Conservation (phyloP, 306 rosid genomes). For the Sesbania bispinosa region DNA sequence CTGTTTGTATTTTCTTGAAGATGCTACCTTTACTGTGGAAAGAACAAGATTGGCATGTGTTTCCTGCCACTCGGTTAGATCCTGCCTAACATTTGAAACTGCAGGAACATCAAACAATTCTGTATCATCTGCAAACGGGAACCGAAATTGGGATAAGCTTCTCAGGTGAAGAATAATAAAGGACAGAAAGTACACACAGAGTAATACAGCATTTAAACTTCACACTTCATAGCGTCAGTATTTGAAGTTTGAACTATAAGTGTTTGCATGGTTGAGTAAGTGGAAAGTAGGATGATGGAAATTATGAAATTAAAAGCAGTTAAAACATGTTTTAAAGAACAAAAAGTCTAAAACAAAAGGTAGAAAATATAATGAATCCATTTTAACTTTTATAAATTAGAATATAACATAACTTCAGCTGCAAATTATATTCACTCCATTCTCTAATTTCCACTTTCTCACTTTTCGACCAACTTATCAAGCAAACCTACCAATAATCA, state of each 20-base stretch:
- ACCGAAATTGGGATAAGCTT: slow-evolving; percentile 17
- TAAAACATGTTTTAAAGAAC: background rate
- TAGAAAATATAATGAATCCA: background rate
- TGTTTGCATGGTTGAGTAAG: background rate
- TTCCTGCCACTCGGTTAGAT: slow-evolving; percentile 72
- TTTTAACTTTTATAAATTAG: background rate
- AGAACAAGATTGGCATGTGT: slow-evolving; percentile 71
- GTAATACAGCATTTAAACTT: background rate
- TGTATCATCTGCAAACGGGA: slow-evolving; percentile 50
- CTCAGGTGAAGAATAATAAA: background rate
- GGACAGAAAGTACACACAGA: background rate
- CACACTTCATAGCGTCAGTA: background rate
- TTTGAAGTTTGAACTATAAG: background rate
- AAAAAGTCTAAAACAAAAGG: too few species aligned
- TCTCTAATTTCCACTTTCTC: too few species aligned
- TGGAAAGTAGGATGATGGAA: background rate
- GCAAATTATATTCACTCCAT: background rate
- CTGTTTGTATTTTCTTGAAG: background rate
- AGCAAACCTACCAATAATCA: too few species aligned
- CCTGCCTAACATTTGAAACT: slow-evolving; percentile 64
- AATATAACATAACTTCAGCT: background rate
- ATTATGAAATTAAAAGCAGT: background rate
- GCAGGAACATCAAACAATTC: slow-evolving; percentile 45
- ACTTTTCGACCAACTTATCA: too few species aligned
- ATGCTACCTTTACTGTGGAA: slow-evolving; percentile 54